phyloP scores from a whole-genome alignment of 352 stramenopile species.

The Pythium pyrilobum region DNA sequence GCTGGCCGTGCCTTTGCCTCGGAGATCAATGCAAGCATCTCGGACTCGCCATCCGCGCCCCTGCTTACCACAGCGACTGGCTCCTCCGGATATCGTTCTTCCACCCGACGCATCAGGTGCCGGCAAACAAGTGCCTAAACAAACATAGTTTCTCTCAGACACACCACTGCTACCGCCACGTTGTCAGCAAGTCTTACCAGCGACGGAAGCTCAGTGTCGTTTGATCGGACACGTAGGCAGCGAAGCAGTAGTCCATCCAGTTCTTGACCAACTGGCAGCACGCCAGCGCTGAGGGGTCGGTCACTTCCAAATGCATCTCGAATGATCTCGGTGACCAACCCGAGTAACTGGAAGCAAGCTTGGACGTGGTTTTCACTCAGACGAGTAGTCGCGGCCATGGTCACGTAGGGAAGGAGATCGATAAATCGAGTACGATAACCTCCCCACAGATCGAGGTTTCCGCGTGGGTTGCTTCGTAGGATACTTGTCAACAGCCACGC shows the following conservation, averaged over 20 bases:
- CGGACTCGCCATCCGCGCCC: no score
- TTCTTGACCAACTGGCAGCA: neutral
- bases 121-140: neutral
- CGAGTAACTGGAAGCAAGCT: neutral
- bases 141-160: no score
- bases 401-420: neutral
- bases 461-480: neutral
- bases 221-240: neutral
- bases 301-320: neutral
- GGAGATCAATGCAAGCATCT: no score
- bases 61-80: no score
- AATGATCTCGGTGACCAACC: neutral
- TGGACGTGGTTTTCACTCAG: neutral
- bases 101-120: neutral
- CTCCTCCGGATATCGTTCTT: neutral
- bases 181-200: no score
- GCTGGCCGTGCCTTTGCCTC: no score
- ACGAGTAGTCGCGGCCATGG: neutral
- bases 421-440: neutral
- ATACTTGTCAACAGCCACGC: constrained; percentile 5
- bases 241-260: neutral
- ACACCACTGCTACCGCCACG: neutral
- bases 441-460: neutral
- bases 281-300: neutral
- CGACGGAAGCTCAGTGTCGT: neutral